Conservation (phyloP, 768 basidiomycete species). For the Kwoniella sp. region DNA sequence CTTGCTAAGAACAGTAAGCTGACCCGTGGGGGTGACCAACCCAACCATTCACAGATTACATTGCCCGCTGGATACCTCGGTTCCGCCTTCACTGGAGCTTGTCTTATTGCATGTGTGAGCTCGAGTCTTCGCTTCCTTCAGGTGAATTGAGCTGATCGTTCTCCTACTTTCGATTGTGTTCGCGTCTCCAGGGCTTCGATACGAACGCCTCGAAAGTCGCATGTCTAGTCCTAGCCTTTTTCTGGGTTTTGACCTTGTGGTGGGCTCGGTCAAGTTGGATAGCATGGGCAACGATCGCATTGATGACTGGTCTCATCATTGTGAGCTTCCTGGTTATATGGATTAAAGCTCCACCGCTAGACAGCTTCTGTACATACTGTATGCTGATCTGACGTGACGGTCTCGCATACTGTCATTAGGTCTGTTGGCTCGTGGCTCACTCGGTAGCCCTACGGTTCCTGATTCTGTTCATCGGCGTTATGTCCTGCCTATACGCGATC, state of each 20-base stretch:
- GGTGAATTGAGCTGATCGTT: background rate
- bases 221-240: conserved; percentile 46
- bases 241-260: conserved; percentile 53
- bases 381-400: too few species aligned
- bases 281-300: conserved; percentile 48
- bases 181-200: conserved; percentile 53
- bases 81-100: conserved; percentile 52
- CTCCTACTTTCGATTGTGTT: background rate
- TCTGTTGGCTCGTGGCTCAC: conserved; percentile 47
- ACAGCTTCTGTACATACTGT: too few species aligned
- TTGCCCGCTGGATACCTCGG: conserved; percentile 56
- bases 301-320: conserved; percentile 48
- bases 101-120: conserved; percentile 49
- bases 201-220: conserved; percentile 56
- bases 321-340: too few species aligned
- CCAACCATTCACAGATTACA: conserved; percentile 48
- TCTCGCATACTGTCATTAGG: conserved; percentile 20
- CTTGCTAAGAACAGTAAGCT: too few species aligned
- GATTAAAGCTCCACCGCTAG: too few species aligned
- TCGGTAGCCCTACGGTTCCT: conserved; percentile 54
- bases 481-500: conserved; percentile 55
- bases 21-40: too few species aligned
- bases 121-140: too few species aligned
- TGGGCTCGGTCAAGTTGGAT: conserved; percentile 54
- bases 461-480: conserved; percentile 55